Conservation (phyloP, 2,329 filamentous ascomycete genomes). For the Chaetomium olivaceum region DNA sequence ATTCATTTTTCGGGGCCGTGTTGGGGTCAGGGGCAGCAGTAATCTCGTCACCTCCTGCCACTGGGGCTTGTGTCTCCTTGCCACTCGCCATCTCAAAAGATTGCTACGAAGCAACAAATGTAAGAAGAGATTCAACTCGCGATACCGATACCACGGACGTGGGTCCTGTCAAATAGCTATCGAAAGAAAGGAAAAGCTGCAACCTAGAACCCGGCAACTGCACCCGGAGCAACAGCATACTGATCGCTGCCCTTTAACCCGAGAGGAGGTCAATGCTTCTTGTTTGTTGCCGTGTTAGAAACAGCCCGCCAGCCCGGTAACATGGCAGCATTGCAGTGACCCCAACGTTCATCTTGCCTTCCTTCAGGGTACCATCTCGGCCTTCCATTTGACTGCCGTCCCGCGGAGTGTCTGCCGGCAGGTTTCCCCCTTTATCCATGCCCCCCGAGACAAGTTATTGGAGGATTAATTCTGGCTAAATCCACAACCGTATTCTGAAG, state of each 20-base stretch:
- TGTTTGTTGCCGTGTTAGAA: neutral
- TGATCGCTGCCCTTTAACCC: constrained; percentile 11
- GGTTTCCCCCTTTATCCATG: neutral
- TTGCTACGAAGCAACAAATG: neutral
- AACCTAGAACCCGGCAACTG: neutral
- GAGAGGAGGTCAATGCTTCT: neutral
- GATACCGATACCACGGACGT: constrained; percentile 11
- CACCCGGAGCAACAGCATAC: neutral
- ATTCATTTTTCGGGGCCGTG: neutral
- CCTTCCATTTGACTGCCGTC: neutral
- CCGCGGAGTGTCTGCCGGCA: neutral
- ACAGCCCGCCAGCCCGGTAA: neutral
- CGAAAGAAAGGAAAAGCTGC: neutral
- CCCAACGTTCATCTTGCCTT: neutral
- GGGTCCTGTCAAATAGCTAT: constrained; percentile 8
- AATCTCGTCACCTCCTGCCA: constrained; percentile 28
- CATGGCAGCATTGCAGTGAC: neutral
- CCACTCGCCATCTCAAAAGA: neutral
- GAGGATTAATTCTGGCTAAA: constrained; percentile 17
- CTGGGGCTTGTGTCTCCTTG: neutral
- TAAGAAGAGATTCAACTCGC: neutral
- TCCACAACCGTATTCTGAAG: neutral
- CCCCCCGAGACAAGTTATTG: neutral
- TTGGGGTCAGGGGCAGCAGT: constrained; percentile 28
- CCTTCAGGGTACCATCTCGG: neutral